phyloP scores from a whole-genome alignment of 805 yeast genomes.

The Phaffomyces opuntiae region DNA sequence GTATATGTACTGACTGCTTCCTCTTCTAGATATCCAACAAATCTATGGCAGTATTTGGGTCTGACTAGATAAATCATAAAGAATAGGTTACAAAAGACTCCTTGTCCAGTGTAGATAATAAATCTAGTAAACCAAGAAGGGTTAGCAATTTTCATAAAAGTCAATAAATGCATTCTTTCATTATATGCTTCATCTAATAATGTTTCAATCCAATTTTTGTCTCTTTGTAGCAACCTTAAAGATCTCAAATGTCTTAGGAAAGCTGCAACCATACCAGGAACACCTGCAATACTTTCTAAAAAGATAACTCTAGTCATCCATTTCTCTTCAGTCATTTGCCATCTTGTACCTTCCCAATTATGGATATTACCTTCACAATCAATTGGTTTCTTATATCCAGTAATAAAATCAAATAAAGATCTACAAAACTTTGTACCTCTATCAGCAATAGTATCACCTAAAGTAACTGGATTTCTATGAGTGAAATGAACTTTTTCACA shows the following conservation, averaged over 20 bases:
- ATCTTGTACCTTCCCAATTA: conserved; percentile 29
- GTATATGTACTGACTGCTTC: conserved; percentile 69
- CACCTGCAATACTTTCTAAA: conserved; percentile 68
- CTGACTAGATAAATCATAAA: conserved; percentile 50
- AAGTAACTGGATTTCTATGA: conserved; percentile 43
- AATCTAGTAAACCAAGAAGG: conserved; percentile 52
- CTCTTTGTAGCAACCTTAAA: conserved; percentile 52
- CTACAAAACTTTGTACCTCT: conserved; percentile 39
- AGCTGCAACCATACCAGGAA: conserved; percentile 76
- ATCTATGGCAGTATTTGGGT: conserved; percentile 65
- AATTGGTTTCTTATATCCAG: conserved; percentile 58
- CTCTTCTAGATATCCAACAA: conserved; percentile 73
- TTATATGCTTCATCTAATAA: conserved; percentile 70
- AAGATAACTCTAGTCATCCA: conserved; percentile 61
- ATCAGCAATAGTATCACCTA: conserved; percentile 48
- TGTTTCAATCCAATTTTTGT: conserved; percentile 71
- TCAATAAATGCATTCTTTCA: conserved; percentile 69
- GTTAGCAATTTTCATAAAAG: conserved; percentile 56
- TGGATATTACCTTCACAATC: conserved; percentile 27
- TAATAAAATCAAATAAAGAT: conserved; percentile 48
- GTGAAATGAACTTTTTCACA: conserved; percentile 38
- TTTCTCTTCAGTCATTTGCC: conserved; percentile 50
- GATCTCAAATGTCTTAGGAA: conserved; percentile 64
- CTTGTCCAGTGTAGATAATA: conserved; percentile 58
- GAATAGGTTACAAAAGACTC: conserved; percentile 61